phyloP scores from a whole-genome alignment of 805 yeast genomes.

The Candida methanosorbosa region DNA sequence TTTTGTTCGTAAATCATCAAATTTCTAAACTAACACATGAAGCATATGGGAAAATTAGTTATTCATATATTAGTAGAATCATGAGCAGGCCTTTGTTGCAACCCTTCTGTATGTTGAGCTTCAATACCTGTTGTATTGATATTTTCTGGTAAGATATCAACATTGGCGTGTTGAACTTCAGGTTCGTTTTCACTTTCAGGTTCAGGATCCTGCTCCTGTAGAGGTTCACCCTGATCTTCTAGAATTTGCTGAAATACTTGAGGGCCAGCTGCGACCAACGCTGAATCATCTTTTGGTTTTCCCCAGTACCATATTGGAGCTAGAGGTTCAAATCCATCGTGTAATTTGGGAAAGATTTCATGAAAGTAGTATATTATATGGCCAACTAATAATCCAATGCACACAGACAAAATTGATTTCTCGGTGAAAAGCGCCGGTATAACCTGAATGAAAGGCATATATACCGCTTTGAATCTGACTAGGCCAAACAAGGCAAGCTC shows the following conservation, averaged over 20 bases:
- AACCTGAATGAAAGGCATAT: slow-evolving; percentile 32
- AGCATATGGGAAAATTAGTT: no score
- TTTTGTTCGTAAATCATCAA: no score
- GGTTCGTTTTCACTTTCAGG: no score
- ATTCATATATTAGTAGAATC: no score
- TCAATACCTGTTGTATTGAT: not conserved
- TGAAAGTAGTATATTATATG: slow-evolving; percentile 31
- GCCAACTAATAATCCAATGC: slow-evolving; percentile 33
- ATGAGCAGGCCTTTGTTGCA: not conserved
- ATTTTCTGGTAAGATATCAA: no score
- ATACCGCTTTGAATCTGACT: slow-evolving; percentile 30
- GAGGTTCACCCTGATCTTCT: no score
- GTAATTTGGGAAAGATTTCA: slow-evolving; percentile 33
- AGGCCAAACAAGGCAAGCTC: slow-evolving; percentile 32
- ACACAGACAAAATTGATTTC: slow-evolving; percentile 16
- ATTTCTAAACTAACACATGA: no score
- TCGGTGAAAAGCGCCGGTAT: slow-evolving; percentile 14
- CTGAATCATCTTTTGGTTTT: no score
- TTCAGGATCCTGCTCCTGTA: no score
- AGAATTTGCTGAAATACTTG: no score
- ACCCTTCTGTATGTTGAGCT: not conserved
- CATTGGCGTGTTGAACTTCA: no score
- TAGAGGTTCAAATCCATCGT: slow-evolving; percentile 23
- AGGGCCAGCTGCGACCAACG: no score
- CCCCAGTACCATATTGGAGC: slow-evolving; percentile 35